phyloP scores from a whole-genome alignment of 805 yeast genomes.

The Zygoascus ofunaensis region DNA sequence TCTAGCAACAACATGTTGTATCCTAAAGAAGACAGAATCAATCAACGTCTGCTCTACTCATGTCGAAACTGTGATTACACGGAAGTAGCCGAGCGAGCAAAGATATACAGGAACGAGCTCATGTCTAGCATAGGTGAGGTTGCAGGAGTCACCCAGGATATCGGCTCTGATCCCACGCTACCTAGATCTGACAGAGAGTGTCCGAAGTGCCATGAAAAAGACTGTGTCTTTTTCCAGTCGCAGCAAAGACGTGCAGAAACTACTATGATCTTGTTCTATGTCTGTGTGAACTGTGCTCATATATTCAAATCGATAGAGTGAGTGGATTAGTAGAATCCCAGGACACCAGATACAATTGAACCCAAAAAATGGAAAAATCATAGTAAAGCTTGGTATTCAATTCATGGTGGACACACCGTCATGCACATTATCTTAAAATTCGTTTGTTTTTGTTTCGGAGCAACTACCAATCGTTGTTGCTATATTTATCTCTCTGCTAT shows the following conservation, averaged over 20 bases:
- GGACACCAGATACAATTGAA: too few relatives aligned
- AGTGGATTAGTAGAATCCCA: too few relatives aligned
- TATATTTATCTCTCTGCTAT: too few relatives aligned
- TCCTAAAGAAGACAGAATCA: slow-evolving; percentile 87
- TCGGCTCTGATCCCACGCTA: slow-evolving; percentile 94
- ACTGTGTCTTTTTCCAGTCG: slow-evolving; percentile 93
- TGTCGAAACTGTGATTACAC: slow-evolving; percentile 94
- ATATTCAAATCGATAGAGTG: slow-evolving; percentile 36
- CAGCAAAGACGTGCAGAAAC: slow-evolving; percentile 95
- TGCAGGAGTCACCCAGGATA: slow-evolving; percentile 94
- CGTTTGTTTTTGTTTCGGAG: too few relatives aligned
- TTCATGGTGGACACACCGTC: too few relatives aligned
- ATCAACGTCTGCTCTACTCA: slow-evolving; percentile 67
- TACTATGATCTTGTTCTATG: slow-evolving; percentile 66
- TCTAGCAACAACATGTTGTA: slow-evolving; percentile 89
- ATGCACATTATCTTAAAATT: too few relatives aligned
- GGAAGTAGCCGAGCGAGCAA: slow-evolving; percentile 79
- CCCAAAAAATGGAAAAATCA: too few relatives aligned
- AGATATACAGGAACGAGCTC: slow-evolving; percentile 84
- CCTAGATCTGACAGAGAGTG: slow-evolving; percentile 94
- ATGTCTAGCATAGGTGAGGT: slow-evolving; percentile 86
- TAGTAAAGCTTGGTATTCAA: too few relatives aligned
- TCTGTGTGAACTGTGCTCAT: slow-evolving; percentile 78
- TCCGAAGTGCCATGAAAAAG: slow-evolving; percentile 77
- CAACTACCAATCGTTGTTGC: too few relatives aligned